Conservation (phyloP, 2,329 filamentous ascomycete species). For the Fusarium sp. region DNA sequence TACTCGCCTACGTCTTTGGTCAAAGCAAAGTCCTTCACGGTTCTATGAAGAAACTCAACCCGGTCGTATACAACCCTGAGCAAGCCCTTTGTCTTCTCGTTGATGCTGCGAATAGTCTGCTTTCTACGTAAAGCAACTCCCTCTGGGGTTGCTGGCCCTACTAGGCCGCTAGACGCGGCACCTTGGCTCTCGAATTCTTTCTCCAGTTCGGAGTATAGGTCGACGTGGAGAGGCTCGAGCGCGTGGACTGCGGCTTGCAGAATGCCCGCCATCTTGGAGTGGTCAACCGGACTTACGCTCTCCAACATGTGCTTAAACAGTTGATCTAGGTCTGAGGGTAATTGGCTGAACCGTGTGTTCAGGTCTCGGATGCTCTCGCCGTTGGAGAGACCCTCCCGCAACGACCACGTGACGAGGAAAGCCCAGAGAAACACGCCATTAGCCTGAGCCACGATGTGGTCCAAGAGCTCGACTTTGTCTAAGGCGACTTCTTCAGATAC, state of each 20-base stretch:
- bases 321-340: background rate
- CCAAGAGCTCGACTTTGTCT: background rate
- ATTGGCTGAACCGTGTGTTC: background rate
- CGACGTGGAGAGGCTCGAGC: background rate
- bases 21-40: background rate
- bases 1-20: background rate
- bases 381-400: background rate
- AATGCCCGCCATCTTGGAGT: background rate
- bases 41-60: background rate
- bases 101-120: background rate
- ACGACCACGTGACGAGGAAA: background rate
- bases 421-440: slow-evolving; percentile 4
- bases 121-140: background rate
- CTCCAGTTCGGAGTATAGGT: background rate
- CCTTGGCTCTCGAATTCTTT: background rate
- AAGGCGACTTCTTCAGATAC: background rate
- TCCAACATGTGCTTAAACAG: background rate
- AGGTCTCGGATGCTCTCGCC: background rate
- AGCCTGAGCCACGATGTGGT: background rate
- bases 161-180: background rate
- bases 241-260: background rate
- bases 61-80: background rate
- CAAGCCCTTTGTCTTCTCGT: background rate
- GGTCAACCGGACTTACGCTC: background rate
- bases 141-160: background rate